Percentiles rank a stretch among this genome's conserved stretches.
These are phyloP conservation scores for Diaporthe australafricana DNA, from an alignment of 2,329 filamentous ascomycete species.

Conservation along the genomic window DNA sequence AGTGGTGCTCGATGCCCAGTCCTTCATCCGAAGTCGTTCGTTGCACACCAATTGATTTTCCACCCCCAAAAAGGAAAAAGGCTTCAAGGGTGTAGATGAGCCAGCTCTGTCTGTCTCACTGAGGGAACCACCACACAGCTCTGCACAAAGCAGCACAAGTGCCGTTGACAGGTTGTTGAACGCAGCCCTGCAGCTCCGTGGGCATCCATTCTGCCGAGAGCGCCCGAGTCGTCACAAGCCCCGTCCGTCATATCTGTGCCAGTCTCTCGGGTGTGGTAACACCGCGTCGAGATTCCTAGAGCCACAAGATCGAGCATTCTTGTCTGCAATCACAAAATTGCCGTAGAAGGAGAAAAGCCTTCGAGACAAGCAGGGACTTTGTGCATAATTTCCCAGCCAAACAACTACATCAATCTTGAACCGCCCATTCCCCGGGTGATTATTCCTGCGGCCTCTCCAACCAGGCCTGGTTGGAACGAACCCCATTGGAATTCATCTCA, in stretches of 20 bases:
- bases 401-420: constrained; percentile 5
- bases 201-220: background rate
- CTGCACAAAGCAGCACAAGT: background rate
- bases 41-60: constrained; percentile 35
- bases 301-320: background rate
- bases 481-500: constrained; percentile 16
- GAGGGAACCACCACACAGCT: background rate
- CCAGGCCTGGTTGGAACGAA: constrained; percentile 39
- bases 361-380: constrained; percentile 28
- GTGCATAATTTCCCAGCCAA: constrained; percentile 3
- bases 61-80: constrained; percentile 35
- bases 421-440: constrained; percentile 31
- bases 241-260: constrained; percentile 23
- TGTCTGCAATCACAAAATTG: constrained; percentile 31
- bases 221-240: constrained; percentile 19
- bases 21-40: constrained; percentile 36
- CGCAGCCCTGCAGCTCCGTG: constrained; percentile 20
- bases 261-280: constrained; percentile 9
- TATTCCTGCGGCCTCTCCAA: constrained; percentile 38
- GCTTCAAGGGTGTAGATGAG: constrained; percentile 12
- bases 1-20: constrained; percentile 38
- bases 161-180: constrained; percentile 23
- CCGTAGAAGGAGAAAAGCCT: constrained; percentile 33
- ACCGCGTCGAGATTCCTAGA: constrained; percentile 2
- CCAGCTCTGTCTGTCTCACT: constrained; percentile 24